Evolutionary conservation across 2,329 filamentous ascomycete genomes (phyloP).

Genomic region (Aspergillus carbonarius): DNA sequence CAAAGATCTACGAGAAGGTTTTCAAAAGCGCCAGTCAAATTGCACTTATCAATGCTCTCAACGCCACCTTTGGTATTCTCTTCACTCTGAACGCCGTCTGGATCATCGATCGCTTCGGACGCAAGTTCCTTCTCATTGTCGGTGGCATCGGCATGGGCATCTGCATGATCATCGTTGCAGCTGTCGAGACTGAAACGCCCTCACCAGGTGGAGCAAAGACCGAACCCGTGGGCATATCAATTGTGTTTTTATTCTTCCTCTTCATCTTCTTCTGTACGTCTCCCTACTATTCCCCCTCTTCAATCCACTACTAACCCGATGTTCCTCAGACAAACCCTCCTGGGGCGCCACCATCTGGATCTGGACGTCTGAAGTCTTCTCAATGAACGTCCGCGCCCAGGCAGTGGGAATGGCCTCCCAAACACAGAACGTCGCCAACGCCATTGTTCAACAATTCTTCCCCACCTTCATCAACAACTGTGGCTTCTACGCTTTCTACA

Average conservation of each 20-base stretch:
- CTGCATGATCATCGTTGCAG: conserved; percentile 67
- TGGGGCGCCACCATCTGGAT: conserved; percentile 72
- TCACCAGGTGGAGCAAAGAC: conserved; percentile 54
- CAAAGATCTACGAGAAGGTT: conserved; percentile 71
- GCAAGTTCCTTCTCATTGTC: conserved; percentile 67
- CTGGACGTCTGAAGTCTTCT: conserved; percentile 68
- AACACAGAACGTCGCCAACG: conserved; percentile 64
- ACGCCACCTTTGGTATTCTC: conserved; percentile 69
- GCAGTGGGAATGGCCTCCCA: conserved; percentile 66
- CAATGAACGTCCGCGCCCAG: conserved; percentile 70
- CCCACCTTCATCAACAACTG: conserved; percentile 63
- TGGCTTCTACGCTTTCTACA: conserved; percentile 57
- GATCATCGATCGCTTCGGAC: conserved; percentile 70
- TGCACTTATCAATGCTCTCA: conserved; percentile 71
- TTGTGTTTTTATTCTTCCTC: conserved; percentile 66
- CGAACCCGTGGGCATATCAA: conserved; percentile 63
- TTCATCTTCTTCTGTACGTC: conserved; percentile 53
- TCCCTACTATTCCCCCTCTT: not conserved
- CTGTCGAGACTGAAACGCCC: conserved; percentile 60
- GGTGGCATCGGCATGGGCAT: conserved; percentile 67
- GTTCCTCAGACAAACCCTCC: conserved; percentile 60
- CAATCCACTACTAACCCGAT: conserved; percentile 21
- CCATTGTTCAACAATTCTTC: conserved; percentile 70
- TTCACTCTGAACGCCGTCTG: conserved; percentile 73
- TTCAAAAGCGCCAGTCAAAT: conserved; percentile 61